These are phyloP conservation scores for Thraustochytrium sp. DNA, from an alignment of 352 stramenopile genomes.

Conservation along the genomic window DNA sequence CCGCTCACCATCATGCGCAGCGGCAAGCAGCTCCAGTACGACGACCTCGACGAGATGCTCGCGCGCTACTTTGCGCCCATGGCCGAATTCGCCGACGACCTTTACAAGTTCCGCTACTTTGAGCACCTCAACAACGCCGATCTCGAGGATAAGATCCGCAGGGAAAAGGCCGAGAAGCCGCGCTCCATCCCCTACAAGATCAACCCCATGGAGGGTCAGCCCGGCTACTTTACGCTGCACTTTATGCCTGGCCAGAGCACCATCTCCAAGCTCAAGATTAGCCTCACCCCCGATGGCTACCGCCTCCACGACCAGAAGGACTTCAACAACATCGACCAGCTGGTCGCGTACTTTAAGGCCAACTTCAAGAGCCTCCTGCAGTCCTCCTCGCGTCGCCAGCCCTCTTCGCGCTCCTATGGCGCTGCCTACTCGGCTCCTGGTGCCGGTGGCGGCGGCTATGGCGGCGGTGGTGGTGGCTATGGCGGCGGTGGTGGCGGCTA, in stretches of 20 bases:
- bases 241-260: not conserved
- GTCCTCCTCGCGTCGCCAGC: not conserved
- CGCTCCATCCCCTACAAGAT: constrained; percentile 51
- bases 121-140: not conserved
- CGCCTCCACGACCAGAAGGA: not conserved
- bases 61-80: constrained; percentile 50
- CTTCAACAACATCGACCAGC: not conserved
- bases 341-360: constrained; percentile 37
- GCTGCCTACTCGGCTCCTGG: not conserved
- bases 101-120: constrained; percentile 45
- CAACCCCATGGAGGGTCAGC: not conserved
- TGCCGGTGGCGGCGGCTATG: not conserved
- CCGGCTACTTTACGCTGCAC: constrained; percentile 29
- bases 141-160: constrained; percentile 31
- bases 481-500: not conserved
- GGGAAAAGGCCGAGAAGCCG: constrained; percentile 38
- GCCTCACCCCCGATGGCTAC: constrained; percentile 31
- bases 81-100: constrained; percentile 48
- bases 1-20: constrained; percentile 46
- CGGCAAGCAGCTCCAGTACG: constrained; percentile 48
- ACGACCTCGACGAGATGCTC: constrained; percentile 53
- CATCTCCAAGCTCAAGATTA: constrained; percentile 3
- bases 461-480: not conserved
- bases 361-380: not conserved
- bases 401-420: not conserved